phyloP scores from a whole-genome alignment of 495 filamentous ascomycete genomes.

The Evansstolkia leycettana region DNA sequence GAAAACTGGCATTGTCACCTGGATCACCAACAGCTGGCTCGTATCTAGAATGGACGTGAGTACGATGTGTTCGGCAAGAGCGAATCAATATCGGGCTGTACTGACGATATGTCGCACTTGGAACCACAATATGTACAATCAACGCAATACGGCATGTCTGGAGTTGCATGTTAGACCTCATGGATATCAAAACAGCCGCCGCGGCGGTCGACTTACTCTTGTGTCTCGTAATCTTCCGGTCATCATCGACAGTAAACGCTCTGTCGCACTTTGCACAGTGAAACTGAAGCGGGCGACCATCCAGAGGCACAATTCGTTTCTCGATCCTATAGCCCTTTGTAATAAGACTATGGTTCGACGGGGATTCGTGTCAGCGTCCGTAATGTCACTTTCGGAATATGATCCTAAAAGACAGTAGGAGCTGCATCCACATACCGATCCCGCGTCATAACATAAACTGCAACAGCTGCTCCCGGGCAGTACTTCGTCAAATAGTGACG shows the following conservation, averaged over 20 bases:
- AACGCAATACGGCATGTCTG: slow-evolving; percentile 8
- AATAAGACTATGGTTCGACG: slow-evolving; percentile 9
- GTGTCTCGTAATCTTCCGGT: slow-evolving; percentile 8
- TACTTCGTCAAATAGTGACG: slow-evolving; percentile 18
- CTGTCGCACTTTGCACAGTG: slow-evolving; percentile 15
- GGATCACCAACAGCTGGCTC: slow-evolving; percentile 13
- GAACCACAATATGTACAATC: slow-evolving; percentile 14
- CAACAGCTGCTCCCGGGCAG: slow-evolving; percentile 16
- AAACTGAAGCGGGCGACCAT: slow-evolving; percentile 13
- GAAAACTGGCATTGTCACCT: slow-evolving; percentile 8
- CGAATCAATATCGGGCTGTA: background rate
- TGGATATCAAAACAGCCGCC: background rate
- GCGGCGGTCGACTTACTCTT: slow-evolving; percentile 4
- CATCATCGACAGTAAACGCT: slow-evolving; percentile 11
- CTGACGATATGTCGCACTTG: slow-evolving; percentile 15
- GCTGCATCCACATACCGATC: slow-evolving; percentile 13
- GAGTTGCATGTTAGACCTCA: slow-evolving; percentile 4
- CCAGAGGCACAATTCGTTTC: slow-evolving; percentile 14
- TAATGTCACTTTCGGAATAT: background rate
- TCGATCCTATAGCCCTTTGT: slow-evolving; percentile 23
- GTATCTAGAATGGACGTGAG: slow-evolving; percentile 6
- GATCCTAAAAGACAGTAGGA: too few relatives aligned
- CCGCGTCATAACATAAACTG: slow-evolving; percentile 20
- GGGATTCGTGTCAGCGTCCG: slow-evolving; percentile 3
- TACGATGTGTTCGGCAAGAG: background rate